These are phyloP conservation scores for Aspergillus sojae DNA, from an alignment of 2,329 filamentous ascomycete species.

Conservation along the genomic window DNA sequence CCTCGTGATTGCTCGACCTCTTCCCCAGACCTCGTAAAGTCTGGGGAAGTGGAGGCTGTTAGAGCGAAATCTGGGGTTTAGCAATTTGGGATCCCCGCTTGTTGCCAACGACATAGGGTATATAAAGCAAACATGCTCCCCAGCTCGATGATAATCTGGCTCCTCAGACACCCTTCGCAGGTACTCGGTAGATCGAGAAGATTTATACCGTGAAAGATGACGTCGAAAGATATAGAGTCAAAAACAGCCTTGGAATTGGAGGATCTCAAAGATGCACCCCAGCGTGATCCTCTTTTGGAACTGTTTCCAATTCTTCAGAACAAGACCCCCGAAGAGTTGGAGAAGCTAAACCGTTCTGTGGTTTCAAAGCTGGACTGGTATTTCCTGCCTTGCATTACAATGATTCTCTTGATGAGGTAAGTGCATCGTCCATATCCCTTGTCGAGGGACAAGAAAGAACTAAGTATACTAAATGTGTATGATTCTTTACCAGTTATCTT, in stretches of 20 bases:
- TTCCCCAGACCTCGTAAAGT: background rate
- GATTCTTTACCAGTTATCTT: conserved; percentile 8
- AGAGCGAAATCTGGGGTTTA: background rate
- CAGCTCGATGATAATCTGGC: background rate
- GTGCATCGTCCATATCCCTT: background rate
- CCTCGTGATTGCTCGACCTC: background rate
- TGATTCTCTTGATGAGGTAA: conserved; percentile 17
- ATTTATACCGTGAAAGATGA: background rate
- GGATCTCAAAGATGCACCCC: background rate
- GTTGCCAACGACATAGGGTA: background rate
- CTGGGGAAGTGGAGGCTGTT: background rate
- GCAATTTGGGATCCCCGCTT: background rate
- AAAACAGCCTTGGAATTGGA: background rate
- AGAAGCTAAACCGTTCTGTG: conserved; percentile 14
- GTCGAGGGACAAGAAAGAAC: background rate
- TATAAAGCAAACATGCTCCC: background rate
- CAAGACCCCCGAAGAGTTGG: conserved; percentile 11
- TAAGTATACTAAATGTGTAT: background rate
- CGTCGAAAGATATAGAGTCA: background rate
- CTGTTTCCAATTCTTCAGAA: conserved; percentile 11
- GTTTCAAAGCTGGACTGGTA: conserved; percentile 14
- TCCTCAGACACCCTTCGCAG: background rate
- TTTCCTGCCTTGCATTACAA: conserved; percentile 16
- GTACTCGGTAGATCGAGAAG: background rate
- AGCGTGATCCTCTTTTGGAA: background rate